Percentiles rank a stretch among this genome's conserved stretches.
Evolutionary conservation across 2,329 filamentous ascomycete genomes (phyloP).

Genomic region (Colletotrichum musae): DNA sequence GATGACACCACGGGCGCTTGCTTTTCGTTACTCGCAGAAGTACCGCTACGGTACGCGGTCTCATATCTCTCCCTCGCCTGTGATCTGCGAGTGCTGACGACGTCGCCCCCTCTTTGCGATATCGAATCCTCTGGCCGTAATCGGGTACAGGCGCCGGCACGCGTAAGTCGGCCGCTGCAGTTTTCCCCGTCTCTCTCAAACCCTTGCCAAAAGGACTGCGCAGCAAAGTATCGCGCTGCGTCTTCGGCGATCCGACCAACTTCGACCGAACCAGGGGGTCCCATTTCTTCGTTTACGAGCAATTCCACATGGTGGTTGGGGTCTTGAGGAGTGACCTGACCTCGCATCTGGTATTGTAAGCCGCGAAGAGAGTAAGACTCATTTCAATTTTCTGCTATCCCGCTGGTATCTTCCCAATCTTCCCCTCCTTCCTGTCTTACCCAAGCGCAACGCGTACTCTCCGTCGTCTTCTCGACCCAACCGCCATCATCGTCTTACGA

Average conservation of each 20-base stretch:
- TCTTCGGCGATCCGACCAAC: constrained; percentile 20
- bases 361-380: background rate
- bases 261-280: background rate
- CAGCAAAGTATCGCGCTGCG: background rate
- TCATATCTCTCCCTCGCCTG: constrained; percentile 27
- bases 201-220: background rate
- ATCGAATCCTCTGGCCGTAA: constrained; percentile 26
- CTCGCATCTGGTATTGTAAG: background rate
- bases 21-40: background rate
- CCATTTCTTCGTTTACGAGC: constrained; percentile 3
- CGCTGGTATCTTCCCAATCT: background rate
- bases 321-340: too few species aligned
- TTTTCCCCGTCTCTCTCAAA: background rate
- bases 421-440: constrained; percentile 14
- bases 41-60: constrained; percentile 12
- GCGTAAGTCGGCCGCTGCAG: background rate
- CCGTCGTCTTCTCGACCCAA: constrained; percentile 17
- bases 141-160: constrained; percentile 27
- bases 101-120: constrained; percentile 30
- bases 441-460: constrained; percentile 25
- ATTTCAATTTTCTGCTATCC: background rate
- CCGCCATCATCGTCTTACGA: constrained; percentile 22
- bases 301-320: constrained; percentile 18
- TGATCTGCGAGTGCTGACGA: constrained; percentile 39
- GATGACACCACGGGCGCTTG: background rate